Evolutionary conservation across 2,329 filamentous ascomycete genomes (phyloP), one percentile per base, ranked within the genome.

Genomic region (Coniochaeta sp.): DNA sequence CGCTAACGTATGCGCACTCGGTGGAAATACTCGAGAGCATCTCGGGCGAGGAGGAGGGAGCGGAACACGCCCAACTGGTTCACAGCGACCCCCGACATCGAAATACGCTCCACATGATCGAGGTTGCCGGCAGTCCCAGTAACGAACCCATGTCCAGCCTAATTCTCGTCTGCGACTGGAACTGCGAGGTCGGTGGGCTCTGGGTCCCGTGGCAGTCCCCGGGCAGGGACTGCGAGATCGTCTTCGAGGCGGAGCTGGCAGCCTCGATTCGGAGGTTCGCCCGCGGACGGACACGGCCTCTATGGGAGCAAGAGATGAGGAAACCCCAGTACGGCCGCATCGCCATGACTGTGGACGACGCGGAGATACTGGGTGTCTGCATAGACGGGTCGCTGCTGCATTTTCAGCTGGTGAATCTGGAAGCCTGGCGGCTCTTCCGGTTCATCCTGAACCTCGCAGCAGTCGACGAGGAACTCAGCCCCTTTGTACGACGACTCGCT

Each of bases 371-470:
- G 36, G 90, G 89, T 1, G 77, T 88, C 7, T 83, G 83, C 7
- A 79, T 91, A 36, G 85, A 90, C 67, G 90, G 90, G 1, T 85
- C 87, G 0, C 67, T 93, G 26, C 84, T 84, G 63, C 83, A 89
- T 60, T 88, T 97, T 66, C 82, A 82, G 1, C 74, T 93, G 16
- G 74, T 98, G 0, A 76, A 80, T 10, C 67, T 81, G 19, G 73
- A 82, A 2, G 81, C 87, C 8, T 89, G 88, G 84, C 79, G 81
- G 7, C 77, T 96, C 4, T 78, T 98, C 5, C 81, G 82, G 60
- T 85, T 93, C 63, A 70, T 97, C 1, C 88, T 96, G 68, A 88
- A 89, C 61, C 70, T 96, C 55, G 85, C 84, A 30, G 71, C 80
- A 55, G 71, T 73, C 28, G 81, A 79, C 28, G 67, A 71, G 7